Evolutionary conservation across 495 filamentous ascomycete genomes (phyloP).

Genomic region (Neurospora hispaniola): DNA sequence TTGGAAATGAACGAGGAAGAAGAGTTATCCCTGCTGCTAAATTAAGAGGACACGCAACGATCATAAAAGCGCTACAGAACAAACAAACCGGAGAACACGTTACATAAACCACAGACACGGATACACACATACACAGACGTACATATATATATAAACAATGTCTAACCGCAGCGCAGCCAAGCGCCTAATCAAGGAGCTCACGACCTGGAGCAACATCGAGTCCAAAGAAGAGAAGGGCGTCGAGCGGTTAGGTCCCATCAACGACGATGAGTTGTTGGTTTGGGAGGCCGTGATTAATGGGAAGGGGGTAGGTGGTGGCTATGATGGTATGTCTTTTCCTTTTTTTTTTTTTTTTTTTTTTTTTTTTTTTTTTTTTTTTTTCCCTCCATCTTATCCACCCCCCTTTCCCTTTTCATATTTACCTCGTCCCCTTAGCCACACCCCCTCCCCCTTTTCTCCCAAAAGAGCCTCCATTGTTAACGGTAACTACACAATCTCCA

Average conservation of each 20-base stretch:
- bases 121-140: background rate
- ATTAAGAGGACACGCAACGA: background rate
- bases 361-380: too few relatives aligned
- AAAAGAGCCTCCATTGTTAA: background rate
- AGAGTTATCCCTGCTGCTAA: background rate
- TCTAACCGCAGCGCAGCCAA: constrained; percentile 25
- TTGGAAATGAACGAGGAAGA: background rate
- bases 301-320: constrained; percentile 46
- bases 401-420: background rate
- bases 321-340: constrained; percentile 47
- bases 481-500: constrained; percentile 14
- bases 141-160: background rate
- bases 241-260: constrained; percentile 54
- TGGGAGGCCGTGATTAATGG: constrained; percentile 80
- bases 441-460: background rate
- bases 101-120: background rate
- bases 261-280: constrained; percentile 57
- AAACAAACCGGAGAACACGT: too few relatives aligned
- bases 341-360: too few relatives aligned
- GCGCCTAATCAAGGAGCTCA: constrained; percentile 34
- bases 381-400: background rate
- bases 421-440: background rate
- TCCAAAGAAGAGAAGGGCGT: constrained; percentile 29
- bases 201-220: constrained; percentile 29
- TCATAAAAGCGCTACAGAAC: background rate